Conservation (phyloP, 1,139 yeast species). For the Magnusiomyces suaveolens region DNA sequence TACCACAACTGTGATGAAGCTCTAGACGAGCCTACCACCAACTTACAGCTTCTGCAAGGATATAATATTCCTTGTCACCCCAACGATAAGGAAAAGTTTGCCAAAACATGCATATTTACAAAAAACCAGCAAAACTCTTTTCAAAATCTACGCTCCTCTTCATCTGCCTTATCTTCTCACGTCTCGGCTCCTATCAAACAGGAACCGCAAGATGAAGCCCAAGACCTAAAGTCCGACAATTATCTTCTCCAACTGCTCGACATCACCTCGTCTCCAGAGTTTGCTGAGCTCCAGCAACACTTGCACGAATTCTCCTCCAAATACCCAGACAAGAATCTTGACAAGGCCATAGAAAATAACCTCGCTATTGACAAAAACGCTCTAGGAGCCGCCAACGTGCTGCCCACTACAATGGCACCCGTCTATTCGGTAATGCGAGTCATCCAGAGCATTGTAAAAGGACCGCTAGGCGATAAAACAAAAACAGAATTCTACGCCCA, state of each 20-base stretch:
- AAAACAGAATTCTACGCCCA: not conserved
- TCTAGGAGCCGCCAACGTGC: not conserved
- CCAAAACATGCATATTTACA: not conserved
- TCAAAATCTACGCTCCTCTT: not conserved
- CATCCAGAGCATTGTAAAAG: not conserved
- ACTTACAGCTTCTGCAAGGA: not conserved
- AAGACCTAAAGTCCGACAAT: not conserved
- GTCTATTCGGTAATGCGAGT: not conserved
- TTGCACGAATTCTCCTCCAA: not conserved
- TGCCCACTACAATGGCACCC: not conserved
- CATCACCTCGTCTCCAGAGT: not conserved
- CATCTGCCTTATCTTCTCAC: not conserved
- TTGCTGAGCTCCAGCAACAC: not conserved
- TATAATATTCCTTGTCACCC: not conserved
- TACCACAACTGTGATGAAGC: not conserved
- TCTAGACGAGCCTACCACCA: not conserved
- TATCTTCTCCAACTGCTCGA: not conserved
- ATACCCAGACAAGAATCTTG: not conserved
- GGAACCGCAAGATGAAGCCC: not conserved
- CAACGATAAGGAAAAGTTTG: not conserved
- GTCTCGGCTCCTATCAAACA: not conserved
- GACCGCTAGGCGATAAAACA: not conserved
- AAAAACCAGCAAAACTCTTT: not conserved
- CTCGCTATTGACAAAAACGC: not conserved
- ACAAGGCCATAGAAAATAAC: not conserved